Percentiles rank a stretch among this genome's conserved stretches.
phyloP scores from a whole-genome alignment of 768 basidiomycete species.

The Crepidotus variabilis region DNA sequence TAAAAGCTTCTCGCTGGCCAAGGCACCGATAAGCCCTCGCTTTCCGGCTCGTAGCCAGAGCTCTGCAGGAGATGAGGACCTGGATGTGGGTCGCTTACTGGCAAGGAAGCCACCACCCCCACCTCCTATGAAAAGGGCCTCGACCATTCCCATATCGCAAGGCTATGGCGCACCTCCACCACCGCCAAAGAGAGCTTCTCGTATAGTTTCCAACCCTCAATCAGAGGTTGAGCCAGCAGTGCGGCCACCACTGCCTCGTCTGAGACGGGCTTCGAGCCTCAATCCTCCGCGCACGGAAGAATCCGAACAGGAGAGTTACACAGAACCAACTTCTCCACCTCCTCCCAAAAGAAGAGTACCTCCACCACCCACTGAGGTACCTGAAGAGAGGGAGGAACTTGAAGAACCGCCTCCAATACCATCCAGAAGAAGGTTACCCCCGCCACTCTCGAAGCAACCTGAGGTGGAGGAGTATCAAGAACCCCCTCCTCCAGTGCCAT shows the following conservation, averaged over 20 bases:
- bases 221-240: background rate
- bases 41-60: background rate
- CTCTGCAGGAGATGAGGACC: background rate
- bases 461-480: background rate
- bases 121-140: conserved; percentile 11
- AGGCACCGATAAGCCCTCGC: background rate
- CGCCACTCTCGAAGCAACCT: background rate
- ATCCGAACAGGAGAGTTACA: background rate
- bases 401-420: conserved; percentile 5
- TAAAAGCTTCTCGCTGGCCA: background rate
- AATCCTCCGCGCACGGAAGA: background rate
- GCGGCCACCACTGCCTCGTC: background rate
- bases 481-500: no score
- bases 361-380: background rate
- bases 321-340: conserved; percentile 3
- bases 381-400: background rate
- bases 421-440: background rate
- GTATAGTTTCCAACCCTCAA: background rate
- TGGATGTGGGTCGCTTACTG: conserved; percentile 8
- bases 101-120: conserved; percentile 33
- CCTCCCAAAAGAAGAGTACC: conserved; percentile 4
- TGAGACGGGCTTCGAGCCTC: background rate
- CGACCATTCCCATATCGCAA: no score
- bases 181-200: conserved; percentile 15
- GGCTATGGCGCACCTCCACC: conserved; percentile 21